phyloP scores from a whole-genome alignment of 768 basidiomycete species.

The Pleurotus sapidus region DNA sequence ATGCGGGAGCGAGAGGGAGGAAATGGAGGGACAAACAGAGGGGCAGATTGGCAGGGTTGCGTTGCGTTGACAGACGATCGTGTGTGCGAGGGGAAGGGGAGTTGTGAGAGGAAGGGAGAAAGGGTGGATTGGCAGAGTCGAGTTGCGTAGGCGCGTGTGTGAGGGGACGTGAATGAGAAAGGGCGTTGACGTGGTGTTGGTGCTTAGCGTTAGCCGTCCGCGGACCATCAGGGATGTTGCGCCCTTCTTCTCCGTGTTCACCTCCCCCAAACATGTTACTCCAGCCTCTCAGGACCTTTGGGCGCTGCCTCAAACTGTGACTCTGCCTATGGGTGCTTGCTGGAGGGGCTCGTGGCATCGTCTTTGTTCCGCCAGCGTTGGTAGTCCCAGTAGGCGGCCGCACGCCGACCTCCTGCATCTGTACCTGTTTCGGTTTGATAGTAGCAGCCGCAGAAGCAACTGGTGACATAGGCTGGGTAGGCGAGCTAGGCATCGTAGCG shows the following conservation, averaged over 20 bases:
- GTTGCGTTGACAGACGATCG: no score
- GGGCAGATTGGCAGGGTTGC: no score
- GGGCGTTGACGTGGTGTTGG: no score
- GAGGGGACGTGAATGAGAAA: no score
- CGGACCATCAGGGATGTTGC: constrained; percentile 39
- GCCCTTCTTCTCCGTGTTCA: constrained; percentile 26
- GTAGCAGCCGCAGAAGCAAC: neutral
- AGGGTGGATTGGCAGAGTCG: no score
- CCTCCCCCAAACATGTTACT: constrained; percentile 56
- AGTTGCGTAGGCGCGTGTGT: no score
- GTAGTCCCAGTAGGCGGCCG: neutral
- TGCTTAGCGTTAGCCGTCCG: constrained; percentile 68
- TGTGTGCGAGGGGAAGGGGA: no score
- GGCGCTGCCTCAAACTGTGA: constrained; percentile 81
- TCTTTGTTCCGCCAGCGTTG: constrained; percentile 20
- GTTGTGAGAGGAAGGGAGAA: no score
- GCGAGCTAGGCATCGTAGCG: neutral
- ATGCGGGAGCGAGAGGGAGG: no score
- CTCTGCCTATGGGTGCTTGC: constrained; percentile 79
- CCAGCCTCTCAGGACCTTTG: constrained; percentile 52
- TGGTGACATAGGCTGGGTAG: neutral
- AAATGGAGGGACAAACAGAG: no score
- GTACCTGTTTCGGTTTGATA: constrained; percentile 18
- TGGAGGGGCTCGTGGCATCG: constrained; percentile 64
- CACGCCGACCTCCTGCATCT: constrained; percentile 9